Base-by-base conservation (phyloP, 2,329 filamentous ascomycete genomes). In the Paecilomyces fulvus region DNA sequence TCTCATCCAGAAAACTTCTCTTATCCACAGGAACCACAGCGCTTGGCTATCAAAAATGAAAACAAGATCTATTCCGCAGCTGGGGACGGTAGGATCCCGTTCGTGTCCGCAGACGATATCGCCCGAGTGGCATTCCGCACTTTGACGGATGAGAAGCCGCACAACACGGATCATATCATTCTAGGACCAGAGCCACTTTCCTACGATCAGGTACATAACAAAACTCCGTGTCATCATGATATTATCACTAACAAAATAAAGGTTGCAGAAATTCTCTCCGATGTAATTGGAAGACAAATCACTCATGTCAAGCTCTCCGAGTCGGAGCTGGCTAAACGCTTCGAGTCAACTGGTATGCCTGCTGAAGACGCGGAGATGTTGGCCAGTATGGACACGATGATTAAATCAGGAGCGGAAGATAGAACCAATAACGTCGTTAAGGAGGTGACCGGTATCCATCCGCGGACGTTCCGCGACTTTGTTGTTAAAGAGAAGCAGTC, bases 1-100 rank as follows among this genome's bases (percentile, higher is more conserved):
- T n/a, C n/a, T n/a, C n/a, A n/a, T 31, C 11, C 9, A 78, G 77
- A 80, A 60, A 80, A 80, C 62, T 74, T 80, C 56, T n/a, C n/a
- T n/a, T n/a, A n/a, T n/a, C 67, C 68, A 0, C 68, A 74, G 56
- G 58, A 66, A 30, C 63, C 67, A 33, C 67, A 70, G 57, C 53
- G 59, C 2, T 48, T 37, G 1, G 62, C 65, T 1, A 75, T 80
- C 59, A 70, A 64, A 25, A 64, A 31, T 4, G 70, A 77, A 53
- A 67, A 70, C 60, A 72, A 65, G 51, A 68, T 80, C 12, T 74
- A 75, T 59, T 76, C 77, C 6, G 77, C 77, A 0, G 70, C 73
- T 0, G 73, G 70, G 2, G 58, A 71, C 7, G 79, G 57, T 37
- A 67, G 53, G 25, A 52, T 59, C 46, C 56, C 62, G 1, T 63